These are phyloP conservation scores for Hypomontagnella submonticulosa DNA, from an alignment of 495 filamentous ascomycete species.

Conservation along the genomic window DNA sequence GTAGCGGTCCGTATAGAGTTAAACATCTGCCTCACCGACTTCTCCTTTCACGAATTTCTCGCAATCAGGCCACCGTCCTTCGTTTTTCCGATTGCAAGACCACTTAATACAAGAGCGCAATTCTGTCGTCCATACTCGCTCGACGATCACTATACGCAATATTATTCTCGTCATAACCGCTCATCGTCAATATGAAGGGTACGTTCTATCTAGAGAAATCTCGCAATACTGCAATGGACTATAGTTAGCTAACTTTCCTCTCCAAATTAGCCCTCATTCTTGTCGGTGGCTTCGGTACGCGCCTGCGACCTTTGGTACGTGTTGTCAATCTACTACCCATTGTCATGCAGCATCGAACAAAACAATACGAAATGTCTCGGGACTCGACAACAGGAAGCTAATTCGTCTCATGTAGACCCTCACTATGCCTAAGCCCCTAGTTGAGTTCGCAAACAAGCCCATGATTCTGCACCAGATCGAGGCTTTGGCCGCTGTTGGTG, in stretches of 20 bases:
- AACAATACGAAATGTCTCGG: conserved; percentile 22
- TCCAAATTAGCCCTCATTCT: conserved; percentile 91
- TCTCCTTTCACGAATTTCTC: conserved; percentile 6
- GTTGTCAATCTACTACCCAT: neutral
- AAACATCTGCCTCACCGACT: conserved; percentile 31
- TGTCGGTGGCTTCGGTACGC: conserved; percentile 98
- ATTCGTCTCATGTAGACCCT: conserved; percentile 73
- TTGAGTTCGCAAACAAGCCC: conserved; percentile 97
- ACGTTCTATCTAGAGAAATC: conserved; percentile 25
- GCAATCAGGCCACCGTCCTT: conserved; percentile 24
- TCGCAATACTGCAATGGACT: neutral
- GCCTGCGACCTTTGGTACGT: conserved; percentile 95
- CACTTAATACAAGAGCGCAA: conserved; percentile 4
- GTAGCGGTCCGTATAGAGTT: conserved; percentile 1
- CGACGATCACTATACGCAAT: conserved; percentile 4
- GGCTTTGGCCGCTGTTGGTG: conserved; percentile 91
- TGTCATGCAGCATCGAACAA: conserved; percentile 12
- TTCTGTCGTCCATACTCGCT: conserved; percentile 18
- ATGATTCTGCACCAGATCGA: conserved; percentile 99
- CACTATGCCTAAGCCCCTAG: conserved; percentile 95
- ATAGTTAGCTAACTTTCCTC: conserved; percentile 46
- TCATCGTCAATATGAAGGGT: conserved; percentile 56
- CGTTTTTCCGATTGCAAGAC: conserved; percentile 23
- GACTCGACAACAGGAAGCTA: conserved; percentile 34
- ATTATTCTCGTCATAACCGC: conserved; percentile 8